Evolutionary conservation across 2,329 filamentous ascomycete genomes (phyloP).

Genomic region (Cladophialophora exuberans): DNA sequence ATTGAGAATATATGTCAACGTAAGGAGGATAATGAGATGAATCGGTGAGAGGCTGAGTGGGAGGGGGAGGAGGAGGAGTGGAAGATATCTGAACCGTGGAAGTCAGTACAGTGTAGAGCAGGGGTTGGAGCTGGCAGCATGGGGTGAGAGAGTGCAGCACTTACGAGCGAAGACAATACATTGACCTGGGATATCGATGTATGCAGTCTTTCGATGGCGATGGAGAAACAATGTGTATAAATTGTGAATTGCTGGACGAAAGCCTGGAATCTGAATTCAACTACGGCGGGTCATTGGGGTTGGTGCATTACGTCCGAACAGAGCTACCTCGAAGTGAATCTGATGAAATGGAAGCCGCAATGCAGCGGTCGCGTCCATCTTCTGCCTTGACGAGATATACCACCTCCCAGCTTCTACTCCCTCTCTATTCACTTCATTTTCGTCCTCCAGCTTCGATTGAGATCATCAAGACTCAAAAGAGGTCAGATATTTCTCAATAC

Average conservation of each 20-base stretch:
- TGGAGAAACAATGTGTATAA: too few relatives aligned
- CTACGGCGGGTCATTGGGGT: neutral
- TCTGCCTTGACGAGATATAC: neutral
- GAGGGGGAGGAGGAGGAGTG: slow-evolving; percentile 84
- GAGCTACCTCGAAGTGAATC: neutral
- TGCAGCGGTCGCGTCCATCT: slow-evolving; percentile 4
- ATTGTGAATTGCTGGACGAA: neutral
- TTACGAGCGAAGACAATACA: slow-evolving; percentile 71
- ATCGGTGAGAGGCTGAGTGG: slow-evolving; percentile 72
- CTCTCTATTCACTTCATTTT: neutral
- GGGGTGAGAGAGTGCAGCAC: slow-evolving; percentile 8
- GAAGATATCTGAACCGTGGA: slow-evolving; percentile 69
- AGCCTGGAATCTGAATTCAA: too few relatives aligned
- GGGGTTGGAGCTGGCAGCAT: slow-evolving; percentile 15
- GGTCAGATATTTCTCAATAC: neutral
- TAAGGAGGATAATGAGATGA: slow-evolving; percentile 86
- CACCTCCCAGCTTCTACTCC: neutral
- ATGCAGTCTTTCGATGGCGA: too few relatives aligned
- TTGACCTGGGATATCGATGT: slow-evolving; percentile 39
- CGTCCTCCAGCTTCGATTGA: neutral
- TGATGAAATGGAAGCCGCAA: neutral
- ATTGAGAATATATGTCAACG: slow-evolving; percentile 94
- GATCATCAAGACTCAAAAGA: too few relatives aligned
- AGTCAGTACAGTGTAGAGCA: neutral
- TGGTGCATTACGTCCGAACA: neutral